phyloP scores from a whole-genome alignment of 768 basidiomycete species.

The Boletus speciosus region DNA sequence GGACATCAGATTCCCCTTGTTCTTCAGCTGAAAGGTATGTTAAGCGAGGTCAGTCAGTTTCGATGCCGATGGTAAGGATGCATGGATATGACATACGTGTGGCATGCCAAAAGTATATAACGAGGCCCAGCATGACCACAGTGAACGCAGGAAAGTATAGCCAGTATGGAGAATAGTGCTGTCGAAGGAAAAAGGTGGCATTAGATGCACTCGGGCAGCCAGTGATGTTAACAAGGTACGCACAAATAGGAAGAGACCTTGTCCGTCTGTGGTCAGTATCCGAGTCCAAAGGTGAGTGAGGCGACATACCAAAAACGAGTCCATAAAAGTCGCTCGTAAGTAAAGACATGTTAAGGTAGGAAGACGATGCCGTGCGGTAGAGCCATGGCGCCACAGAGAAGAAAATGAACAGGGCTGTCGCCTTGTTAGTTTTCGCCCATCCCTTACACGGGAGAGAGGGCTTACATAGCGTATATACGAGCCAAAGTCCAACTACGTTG shows the following conservation, averaged over 20 bases:
- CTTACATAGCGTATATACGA: conserved; percentile 42
- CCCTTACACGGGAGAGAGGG: background rate
- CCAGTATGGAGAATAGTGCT: conserved; percentile 87
- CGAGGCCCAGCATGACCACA: conserved; percentile 65
- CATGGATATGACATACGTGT: conserved; percentile 53
- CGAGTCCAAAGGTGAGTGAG: background rate
- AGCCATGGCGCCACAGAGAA: conserved; percentile 81
- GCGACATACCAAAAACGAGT: conserved; percentile 56
- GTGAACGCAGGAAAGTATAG: conserved; percentile 80
- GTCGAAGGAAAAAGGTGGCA: background rate
- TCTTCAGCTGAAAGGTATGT: conserved; percentile 55
- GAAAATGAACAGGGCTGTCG: conserved; percentile 67
- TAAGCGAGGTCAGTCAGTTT: background rate
- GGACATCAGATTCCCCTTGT: conserved; percentile 48
- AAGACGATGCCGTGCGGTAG: conserved; percentile 80
- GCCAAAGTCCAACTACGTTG: conserved; percentile 43
- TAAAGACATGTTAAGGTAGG: conserved; percentile 79
- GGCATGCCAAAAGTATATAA: conserved; percentile 83
- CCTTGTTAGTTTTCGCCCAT: background rate
- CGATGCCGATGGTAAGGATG: background rate
- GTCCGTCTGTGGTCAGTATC: conserved; percentile 1
- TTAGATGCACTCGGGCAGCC: background rate
- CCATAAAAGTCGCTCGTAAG: conserved; percentile 88
- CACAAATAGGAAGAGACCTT: conserved; percentile 51
- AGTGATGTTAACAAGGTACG: conserved; percentile 5